Evolutionary conservation across 2,329 filamentous ascomycete species (phyloP).

Genomic region (Moelleriella libera): DNA sequence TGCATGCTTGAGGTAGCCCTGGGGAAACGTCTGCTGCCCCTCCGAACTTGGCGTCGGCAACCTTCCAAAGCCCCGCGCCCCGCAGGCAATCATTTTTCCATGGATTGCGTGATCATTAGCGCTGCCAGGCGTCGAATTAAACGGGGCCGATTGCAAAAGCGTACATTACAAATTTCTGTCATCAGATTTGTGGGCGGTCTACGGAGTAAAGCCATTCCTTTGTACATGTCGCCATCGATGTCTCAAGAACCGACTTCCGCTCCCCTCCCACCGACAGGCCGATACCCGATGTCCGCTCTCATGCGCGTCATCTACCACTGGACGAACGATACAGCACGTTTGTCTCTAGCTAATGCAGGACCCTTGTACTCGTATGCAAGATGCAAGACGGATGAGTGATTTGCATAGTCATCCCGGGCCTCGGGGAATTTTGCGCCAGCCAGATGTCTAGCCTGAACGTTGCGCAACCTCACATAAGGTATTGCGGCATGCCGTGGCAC

Average conservation of each 20-base stretch:
- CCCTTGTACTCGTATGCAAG: background rate
- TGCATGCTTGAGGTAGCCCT: too few species aligned
- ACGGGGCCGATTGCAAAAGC: conserved; percentile 9
- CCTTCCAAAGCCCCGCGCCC: conserved; percentile 4
- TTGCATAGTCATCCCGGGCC: too few species aligned
- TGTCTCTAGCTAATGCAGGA: background rate
- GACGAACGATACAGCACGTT: background rate
- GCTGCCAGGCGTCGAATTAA: conserved; percentile 3
- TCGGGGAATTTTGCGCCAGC: too few species aligned
- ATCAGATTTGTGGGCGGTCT: conserved; percentile 7
- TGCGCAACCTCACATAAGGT: too few species aligned
- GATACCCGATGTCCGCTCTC: conserved; percentile 1
- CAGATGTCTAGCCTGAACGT: too few species aligned
- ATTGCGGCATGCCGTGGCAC: too few species aligned
- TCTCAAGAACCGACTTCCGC: conserved; percentile 4
- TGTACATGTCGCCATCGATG: conserved; percentile 5
- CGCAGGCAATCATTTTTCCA: conserved; percentile 10
- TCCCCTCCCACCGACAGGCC: conserved; percentile 3
- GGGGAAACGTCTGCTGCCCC: too few species aligned
- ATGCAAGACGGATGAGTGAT: too few species aligned
- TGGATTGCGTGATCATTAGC: conserved; percentile 22
- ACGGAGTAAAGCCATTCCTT: background rate
- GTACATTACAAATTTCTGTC: conserved; percentile 10
- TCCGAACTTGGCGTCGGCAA: too few species aligned
- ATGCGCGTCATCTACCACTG: background rate